phyloP scores from a whole-genome alignment of 208 protist genomes.

The Wallacemonas rigidus region DNA sequence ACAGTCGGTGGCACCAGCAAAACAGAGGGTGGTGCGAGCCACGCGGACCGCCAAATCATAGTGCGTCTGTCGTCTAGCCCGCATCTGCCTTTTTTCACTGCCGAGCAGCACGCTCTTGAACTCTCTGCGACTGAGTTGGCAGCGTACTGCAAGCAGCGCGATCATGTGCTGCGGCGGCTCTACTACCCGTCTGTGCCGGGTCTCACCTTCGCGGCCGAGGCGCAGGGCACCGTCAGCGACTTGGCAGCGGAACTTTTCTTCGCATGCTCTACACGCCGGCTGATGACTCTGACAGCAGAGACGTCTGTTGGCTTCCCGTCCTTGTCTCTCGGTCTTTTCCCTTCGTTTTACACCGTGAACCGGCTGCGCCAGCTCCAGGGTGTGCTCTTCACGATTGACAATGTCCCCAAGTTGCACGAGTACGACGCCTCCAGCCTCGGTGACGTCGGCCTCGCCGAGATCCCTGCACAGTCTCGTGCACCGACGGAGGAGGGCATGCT shows the following conservation, averaged over 20 bases:
- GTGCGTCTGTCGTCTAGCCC: conserved; percentile 5
- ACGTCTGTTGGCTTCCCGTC: conserved; percentile 45
- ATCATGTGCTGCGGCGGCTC: conserved; percentile 39
- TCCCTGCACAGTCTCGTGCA: background rate
- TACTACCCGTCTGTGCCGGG: conserved; percentile 27
- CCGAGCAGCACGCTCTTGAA: conserved; percentile 43
- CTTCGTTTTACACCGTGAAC: conserved; percentile 32
- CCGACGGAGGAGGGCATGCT: background rate
- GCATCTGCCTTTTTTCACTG: conserved; percentile 43
- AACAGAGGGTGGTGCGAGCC: background rate
- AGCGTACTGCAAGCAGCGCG: conserved; percentile 37
- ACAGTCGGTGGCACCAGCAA: background rate
- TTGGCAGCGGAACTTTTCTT: conserved; percentile 85
- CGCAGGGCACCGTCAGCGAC: conserved; percentile 39
- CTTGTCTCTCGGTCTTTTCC: conserved; percentile 37
- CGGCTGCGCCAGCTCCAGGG: conserved; percentile 31
- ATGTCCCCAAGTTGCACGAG: conserved; percentile 40
- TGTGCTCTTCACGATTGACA: conserved; percentile 29
- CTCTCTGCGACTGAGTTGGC: conserved; percentile 40
- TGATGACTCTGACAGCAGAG: background rate
- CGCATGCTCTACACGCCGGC: conserved; percentile 51
- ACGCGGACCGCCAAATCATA: background rate
- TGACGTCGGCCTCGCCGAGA: conserved; percentile 24
- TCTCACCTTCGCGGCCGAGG: conserved; percentile 38
- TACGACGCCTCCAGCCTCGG: conserved; percentile 35